Evolutionary conservation across 2,329 filamentous ascomycete genomes (phyloP).

Genomic region (Penicillium olsonii): DNA sequence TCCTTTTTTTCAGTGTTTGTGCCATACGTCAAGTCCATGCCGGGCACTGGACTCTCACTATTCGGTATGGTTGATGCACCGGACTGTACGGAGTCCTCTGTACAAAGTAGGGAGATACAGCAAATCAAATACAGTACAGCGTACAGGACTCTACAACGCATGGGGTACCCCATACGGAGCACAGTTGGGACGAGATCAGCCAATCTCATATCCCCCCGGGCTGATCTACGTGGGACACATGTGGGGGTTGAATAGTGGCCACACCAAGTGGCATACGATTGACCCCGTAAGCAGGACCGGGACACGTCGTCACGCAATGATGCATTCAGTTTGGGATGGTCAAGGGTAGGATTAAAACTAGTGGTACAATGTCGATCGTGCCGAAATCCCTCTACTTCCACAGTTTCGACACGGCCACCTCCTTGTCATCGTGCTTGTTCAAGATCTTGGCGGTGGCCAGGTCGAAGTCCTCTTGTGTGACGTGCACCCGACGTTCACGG

Average conservation of each 20-base stretch:
- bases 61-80: no score
- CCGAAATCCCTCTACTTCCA: constrained; percentile 33
- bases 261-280: neutral
- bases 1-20: no score
- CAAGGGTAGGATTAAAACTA: constrained; percentile 23
- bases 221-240: neutral
- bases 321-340: constrained; percentile 8
- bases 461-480: constrained; percentile 99
- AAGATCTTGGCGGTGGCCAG: constrained; percentile 97
- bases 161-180: neutral
- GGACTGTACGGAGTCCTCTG: no score
- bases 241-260: neutral
- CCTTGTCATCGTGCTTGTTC: constrained; percentile 99
- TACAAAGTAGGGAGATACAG: no score
- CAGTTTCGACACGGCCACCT: constrained; percentile 50
- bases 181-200: neutral
- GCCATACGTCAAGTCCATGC: no score
- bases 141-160: no score
- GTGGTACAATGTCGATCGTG: constrained; percentile 27
- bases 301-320: constrained; percentile 12
- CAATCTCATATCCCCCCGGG: neutral
- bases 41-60: no score
- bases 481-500: constrained; percentile 91
- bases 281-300: neutral
- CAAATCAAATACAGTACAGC: no score